These are phyloP conservation scores for Rutstroemia sp. DNA, from an alignment of 2,329 filamentous ascomycete genomes.

Conservation along the genomic window DNA sequence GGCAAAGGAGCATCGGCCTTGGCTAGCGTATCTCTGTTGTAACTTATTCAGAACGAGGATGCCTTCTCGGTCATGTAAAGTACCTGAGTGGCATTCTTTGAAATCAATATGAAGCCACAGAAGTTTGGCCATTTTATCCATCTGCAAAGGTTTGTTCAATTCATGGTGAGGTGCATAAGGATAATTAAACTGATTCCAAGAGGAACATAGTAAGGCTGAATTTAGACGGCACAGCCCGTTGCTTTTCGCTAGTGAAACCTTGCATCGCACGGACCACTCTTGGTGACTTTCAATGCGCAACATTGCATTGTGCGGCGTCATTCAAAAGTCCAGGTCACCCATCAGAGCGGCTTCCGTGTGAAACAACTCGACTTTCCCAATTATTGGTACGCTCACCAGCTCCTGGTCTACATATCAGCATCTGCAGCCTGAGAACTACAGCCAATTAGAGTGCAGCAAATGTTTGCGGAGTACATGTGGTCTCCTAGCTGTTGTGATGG, in stretches of 20 bases:
- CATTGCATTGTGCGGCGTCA: not conserved
- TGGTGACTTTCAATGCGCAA: conserved; percentile 2
- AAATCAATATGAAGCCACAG: too few species aligned
- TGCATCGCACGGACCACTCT: not conserved
- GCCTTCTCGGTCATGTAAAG: too few species aligned
- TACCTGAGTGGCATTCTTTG: too few species aligned
- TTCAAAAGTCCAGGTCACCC: conserved; percentile 2
- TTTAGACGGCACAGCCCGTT: not conserved
- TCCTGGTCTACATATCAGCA: not conserved
- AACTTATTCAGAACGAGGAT: too few species aligned
- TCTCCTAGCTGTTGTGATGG: conserved; percentile 41
- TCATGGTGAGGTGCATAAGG: not conserved
- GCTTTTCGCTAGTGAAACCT: not conserved
- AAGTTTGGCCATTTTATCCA: too few species aligned
- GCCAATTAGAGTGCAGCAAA: conserved; percentile 10
- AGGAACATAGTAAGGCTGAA: not conserved
- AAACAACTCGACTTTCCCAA: not conserved
- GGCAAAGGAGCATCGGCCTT: not conserved
- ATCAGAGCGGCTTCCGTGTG: conserved; percentile 3
- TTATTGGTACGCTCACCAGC: not conserved
- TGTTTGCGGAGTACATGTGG: conserved; percentile 24
- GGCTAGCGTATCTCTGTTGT: not conserved
- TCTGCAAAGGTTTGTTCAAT: too few species aligned
- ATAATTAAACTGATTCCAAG: not conserved
- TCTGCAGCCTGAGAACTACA: not conserved